Conservation (phyloP, 176 grass and related monocot genomes). For the Oryza longistaminata region DNA sequence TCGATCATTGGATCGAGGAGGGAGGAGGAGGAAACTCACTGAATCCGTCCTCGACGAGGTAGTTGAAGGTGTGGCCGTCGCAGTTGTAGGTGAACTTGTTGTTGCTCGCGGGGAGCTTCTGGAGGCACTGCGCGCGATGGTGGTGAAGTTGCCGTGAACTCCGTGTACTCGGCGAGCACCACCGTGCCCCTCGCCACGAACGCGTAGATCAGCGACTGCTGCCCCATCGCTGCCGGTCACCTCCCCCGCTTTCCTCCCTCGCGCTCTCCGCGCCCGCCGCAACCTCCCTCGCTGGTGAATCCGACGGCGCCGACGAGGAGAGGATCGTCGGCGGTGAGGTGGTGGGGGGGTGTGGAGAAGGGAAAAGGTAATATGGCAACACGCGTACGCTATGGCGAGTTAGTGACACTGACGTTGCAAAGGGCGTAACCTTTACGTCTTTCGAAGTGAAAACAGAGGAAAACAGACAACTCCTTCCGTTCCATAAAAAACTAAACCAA, state of each 20-base stretch:
- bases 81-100: slow-evolving; percentile 97
- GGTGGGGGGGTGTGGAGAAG: background rate
- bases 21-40: slow-evolving; percentile 46
- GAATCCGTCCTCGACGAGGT: slow-evolving; percentile 93
- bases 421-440: too few relatives aligned
- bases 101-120: slow-evolving; percentile 88
- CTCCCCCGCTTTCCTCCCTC: too few relatives aligned
- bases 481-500: too few relatives aligned
- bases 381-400: too few relatives aligned
- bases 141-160: slow-evolving; percentile 97
- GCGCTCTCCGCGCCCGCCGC: background rate
- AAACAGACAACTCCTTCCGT: too few relatives aligned
- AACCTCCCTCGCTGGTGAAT: too few relatives aligned
- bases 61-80: slow-evolving; percentile 97
- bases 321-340: background rate
- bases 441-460: too few relatives aligned
- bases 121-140: slow-evolving; percentile 89
- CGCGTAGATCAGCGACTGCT: slow-evolving; percentile 91
- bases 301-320: background rate
- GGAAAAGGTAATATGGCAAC: background rate
- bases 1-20: background rate
- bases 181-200: slow-evolving; percentile 88
- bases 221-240: slow-evolving; percentile 51
- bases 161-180: slow-evolving; percentile 85
- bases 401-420: too few relatives aligned